Evolutionary conservation across 768 basidiomycete species (phyloP).

Genomic region (Calocybe indica): DNA sequence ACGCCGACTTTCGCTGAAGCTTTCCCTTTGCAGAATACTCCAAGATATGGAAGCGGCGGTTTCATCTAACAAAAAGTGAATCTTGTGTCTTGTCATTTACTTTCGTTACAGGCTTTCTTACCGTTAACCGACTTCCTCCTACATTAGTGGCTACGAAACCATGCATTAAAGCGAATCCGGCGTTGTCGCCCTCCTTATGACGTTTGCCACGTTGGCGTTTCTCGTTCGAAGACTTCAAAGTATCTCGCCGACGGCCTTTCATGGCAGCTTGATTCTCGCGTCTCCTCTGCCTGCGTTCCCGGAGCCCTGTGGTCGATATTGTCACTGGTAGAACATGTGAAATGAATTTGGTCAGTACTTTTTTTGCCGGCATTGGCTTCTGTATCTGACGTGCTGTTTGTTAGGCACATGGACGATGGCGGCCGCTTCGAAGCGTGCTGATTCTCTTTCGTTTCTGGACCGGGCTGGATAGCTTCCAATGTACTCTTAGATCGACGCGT

Average conservation of each 20-base stretch:
- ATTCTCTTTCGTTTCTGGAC: no score
- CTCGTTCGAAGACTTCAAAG: conserved; percentile 31
- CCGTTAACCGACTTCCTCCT: conserved; percentile 57
- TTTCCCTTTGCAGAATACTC: conserved; percentile 63
- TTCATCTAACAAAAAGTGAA: conserved; percentile 28
- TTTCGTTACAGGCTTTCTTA: conserved; percentile 19
- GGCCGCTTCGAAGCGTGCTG: no score
- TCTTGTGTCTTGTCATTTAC: neutral
- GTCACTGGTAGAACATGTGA: no score
- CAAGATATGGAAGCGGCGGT: conserved; percentile 30
- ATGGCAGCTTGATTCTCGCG: conserved; percentile 43
- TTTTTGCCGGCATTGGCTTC: no score
- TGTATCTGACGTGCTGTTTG: no score
- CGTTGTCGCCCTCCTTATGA: conserved; percentile 29
- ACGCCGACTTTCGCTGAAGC: conserved; percentile 41
- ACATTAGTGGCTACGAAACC: conserved; percentile 60
- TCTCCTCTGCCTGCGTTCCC: neutral
- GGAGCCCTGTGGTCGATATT: no score
- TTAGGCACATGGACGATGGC: no score
- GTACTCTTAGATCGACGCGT: no score
- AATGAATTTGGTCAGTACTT: no score
- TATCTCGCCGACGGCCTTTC: no score
- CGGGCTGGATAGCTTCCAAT: no score
- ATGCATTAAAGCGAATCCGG: conserved; percentile 61
- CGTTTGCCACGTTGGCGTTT: conserved; percentile 17